Conservation (phyloP, 2,329 filamentous ascomycete species). For the Ascosphaera pollenicola region DNA sequence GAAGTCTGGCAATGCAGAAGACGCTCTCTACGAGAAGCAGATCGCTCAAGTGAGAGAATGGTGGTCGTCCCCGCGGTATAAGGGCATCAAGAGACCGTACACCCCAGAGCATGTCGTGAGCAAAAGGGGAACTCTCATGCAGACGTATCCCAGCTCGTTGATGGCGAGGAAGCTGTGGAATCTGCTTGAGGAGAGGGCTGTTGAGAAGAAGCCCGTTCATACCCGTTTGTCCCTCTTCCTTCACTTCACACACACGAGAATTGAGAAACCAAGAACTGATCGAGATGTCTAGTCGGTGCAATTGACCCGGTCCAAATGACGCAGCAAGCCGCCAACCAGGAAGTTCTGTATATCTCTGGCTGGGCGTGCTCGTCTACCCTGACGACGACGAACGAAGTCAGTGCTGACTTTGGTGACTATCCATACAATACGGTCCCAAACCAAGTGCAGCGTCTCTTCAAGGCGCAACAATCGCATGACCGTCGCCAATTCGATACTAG, state of each 20-base stretch:
- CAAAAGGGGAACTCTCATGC: conserved; percentile 71
- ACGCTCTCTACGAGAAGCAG: conserved; percentile 65
- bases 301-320: conserved; percentile 99
- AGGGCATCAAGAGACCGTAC: conserved; percentile 82
- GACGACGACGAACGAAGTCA: conserved; percentile 91
- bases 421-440: conserved; percentile 98
- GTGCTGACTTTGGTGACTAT: conserved; percentile 94
- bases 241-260: too few species aligned
- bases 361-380: conserved; percentile 94
- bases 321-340: conserved; percentile 87
- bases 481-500: conserved; percentile 81
- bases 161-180: conserved; percentile 94
- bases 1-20: conserved; percentile 63
- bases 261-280: conserved; percentile 1
- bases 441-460: conserved; percentile 87
- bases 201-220: conserved; percentile 71
- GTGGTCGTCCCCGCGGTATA: conserved; percentile 71
- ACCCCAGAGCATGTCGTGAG: conserved; percentile 76
- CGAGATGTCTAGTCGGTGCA: conserved; percentile 53
- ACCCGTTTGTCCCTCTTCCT: conserved; percentile 42
- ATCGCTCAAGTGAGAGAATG: conserved; percentile 68
- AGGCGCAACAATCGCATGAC: conserved; percentile 93
- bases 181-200: conserved; percentile 54
- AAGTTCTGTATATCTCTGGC: conserved; percentile 86
- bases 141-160: conserved; percentile 74